Conservation (phyloP, 2,329 filamentous ascomycete genomes). For the Leptographium lundbergii region DNA sequence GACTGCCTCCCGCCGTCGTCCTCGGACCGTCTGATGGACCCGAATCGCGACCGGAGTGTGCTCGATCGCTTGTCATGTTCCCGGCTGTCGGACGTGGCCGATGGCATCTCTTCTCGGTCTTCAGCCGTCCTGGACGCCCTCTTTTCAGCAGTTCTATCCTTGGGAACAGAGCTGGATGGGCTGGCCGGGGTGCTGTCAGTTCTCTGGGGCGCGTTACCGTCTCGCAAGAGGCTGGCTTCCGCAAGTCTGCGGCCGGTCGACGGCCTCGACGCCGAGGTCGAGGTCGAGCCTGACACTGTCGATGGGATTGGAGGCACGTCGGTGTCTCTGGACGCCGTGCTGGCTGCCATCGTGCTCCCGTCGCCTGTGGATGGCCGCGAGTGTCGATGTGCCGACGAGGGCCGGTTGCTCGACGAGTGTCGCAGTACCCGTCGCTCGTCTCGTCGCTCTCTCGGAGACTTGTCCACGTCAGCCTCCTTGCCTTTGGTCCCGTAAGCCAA, state of each 20-base stretch:
- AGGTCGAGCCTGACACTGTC: not conserved
- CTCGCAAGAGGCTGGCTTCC: slow-evolving; percentile 20
- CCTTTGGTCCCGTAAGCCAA: not conserved
- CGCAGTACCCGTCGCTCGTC: not conserved
- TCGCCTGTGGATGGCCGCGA: slow-evolving; percentile 11
- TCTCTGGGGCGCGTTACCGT: slow-evolving; percentile 17
- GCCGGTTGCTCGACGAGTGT: no score
- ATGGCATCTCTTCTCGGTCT: not conserved
- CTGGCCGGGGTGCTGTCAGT: slow-evolving; percentile 4
- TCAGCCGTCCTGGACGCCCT: not conserved
- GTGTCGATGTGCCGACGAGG: slow-evolving; percentile 3
- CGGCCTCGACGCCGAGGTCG: slow-evolving; percentile 1
- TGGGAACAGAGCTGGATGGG: not conserved
- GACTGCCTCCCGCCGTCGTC: slow-evolving; percentile 2
- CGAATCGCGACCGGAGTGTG: slow-evolving; percentile 11
- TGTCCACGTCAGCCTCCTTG: not conserved
- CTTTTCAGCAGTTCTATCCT: not conserved
- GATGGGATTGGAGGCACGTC: not conserved
- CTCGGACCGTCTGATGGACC: slow-evolving; percentile 12
- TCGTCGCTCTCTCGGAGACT: not conserved
- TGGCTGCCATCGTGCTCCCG: not conserved
- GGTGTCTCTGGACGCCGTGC: not conserved
- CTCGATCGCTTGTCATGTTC: slow-evolving; percentile 11
- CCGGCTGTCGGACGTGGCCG: slow-evolving; percentile 11
- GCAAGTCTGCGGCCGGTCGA: slow-evolving; percentile 13